Conservation (phyloP, 2,329 filamentous ascomycete species). For the Aspergillus aculeatus region DNA sequence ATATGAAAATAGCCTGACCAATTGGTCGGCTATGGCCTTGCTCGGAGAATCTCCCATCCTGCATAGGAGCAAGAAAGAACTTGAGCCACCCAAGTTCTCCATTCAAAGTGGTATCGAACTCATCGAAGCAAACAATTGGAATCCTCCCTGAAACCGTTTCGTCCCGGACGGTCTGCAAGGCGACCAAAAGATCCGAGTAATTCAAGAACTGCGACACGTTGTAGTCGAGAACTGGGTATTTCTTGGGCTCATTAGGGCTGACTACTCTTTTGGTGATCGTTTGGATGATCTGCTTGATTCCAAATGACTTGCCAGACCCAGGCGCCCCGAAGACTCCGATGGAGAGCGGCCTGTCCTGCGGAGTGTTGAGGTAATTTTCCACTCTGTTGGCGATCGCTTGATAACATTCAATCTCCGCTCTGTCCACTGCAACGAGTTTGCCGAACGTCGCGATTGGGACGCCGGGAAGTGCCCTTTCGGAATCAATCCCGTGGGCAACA, state of each 20-base stretch:
- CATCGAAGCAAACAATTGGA: constrained; percentile 2
- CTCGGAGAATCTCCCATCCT: constrained; percentile 7
- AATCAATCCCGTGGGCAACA: no score
- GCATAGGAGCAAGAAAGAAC: constrained; percentile 8
- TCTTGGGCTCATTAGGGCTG: no score
- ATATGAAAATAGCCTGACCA: constrained; percentile 3
- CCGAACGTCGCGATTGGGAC: constrained; percentile 4
- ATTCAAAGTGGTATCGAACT: constrained; percentile 1
- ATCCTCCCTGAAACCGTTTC: background rate
- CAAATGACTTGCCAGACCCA: constrained; percentile 6
- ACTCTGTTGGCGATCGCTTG: constrained; percentile 5
- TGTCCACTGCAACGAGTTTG: background rate
- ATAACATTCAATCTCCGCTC: constrained; percentile 2
- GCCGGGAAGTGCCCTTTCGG: no score
- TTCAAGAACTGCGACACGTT: constrained; percentile 7
- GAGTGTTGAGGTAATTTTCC: background rate
- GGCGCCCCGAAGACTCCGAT: constrained; percentile 7
- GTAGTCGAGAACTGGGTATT: background rate
- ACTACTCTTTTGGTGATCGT: background rate
- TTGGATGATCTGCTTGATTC: background rate
- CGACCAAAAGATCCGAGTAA: background rate
- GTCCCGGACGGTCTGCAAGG: constrained; percentile 4
- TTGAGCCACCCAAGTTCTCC: constrained; percentile 4
- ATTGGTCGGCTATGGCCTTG: background rate
- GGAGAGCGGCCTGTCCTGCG: background rate